phyloP scores from a whole-genome alignment of 768 basidiomycete species.

The Suillus occidentalis region DNA sequence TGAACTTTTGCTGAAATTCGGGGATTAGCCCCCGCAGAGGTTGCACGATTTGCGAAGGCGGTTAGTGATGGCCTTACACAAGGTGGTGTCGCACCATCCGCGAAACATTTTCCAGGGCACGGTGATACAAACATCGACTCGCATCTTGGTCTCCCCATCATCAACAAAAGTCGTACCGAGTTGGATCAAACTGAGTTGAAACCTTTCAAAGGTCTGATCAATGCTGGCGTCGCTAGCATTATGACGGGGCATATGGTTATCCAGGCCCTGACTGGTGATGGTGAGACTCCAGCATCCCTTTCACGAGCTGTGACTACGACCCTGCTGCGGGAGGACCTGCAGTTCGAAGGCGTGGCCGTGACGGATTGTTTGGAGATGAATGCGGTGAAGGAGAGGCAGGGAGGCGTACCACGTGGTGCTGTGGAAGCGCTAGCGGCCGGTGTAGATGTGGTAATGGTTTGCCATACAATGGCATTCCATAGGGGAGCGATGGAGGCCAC shows the following conservation, averaged over 20 bases:
- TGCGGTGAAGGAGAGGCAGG: slow-evolving; percentile 45
- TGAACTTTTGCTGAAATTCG: background rate
- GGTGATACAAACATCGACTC: slow-evolving; percentile 75
- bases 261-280: slow-evolving; percentile 50
- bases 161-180: slow-evolving; percentile 46
- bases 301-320: slow-evolving; percentile 51
- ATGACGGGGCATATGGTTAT: slow-evolving; percentile 80
- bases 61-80: slow-evolving; percentile 48
- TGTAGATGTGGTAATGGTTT: slow-evolving; percentile 75
- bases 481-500: slow-evolving; percentile 50
- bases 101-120: slow-evolving; percentile 76
- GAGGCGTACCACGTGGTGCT: slow-evolving; percentile 54
- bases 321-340: slow-evolving; percentile 50
- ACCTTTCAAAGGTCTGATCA: slow-evolving; percentile 53
- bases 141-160: slow-evolving; percentile 63
- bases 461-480: slow-evolving; percentile 59
- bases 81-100: slow-evolving; percentile 55
- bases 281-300: slow-evolving; percentile 58
- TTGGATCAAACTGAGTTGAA: slow-evolving; percentile 52
- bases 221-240: slow-evolving; percentile 47
- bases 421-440: slow-evolving; percentile 60
- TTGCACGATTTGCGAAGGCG: slow-evolving; percentile 47
- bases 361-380: slow-evolving; percentile 82
- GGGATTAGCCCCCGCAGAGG: slow-evolving; percentile 50
- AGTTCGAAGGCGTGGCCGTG: slow-evolving; percentile 60